Evolutionary conservation across 164 flowering plant genomes (phyloP), one percentile per base, ranked within the genome.

Genomic region (Kingdonia uniflora): DNA sequence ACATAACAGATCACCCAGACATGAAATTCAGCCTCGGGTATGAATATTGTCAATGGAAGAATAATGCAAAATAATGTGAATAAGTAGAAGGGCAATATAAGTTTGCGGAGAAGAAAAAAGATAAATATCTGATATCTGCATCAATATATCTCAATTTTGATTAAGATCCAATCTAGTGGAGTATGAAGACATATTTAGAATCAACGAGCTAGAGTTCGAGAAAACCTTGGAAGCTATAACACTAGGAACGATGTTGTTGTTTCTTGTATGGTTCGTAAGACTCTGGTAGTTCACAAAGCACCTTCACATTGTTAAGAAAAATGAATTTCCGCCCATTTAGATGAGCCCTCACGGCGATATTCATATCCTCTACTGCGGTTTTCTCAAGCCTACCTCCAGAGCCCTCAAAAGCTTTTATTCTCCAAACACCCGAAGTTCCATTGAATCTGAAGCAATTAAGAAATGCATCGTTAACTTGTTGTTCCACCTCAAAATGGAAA

Each of bases 391-490:
- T n/a, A n/a, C n/a, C n/a, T n/a, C n/a, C n/a, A n/a, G n/a, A n/a
- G n/a, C n/a, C n/a, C n/a, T n/a, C n/a, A n/a, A n/a, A n/a, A n/a
- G n/a, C n/a, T n/a, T n/a, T n/a, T n/a, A n/a, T n/a, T n/a, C n/a
- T n/a, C n/a, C n/a, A n/a, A n/a, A n/a, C 84, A n/a, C 87, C 84
- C 1, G 85, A 87, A 3, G 87, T 83, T 50, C 91, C 87, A 52
- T 83, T 83, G 81, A 84, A 84, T n/a, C 91, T 87, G 21, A 84
- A 84, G 71, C 81, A 84, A 41, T 75, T 70, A 47, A 84, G 71
- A 56, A 76, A 84, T 11, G 57, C n/a, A 71, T 81, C n/a, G n/a
- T n/a, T 84, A 12, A 81, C 92, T 72, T 84, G 92, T 70, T 84
- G 71, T n/a, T n/a, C n/a, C n/a, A n/a, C n/a, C n/a, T n/a, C n/a